Evolutionary conservation across 306 rosid genomes (phyloP), one percentile per base, ranked within the genome.

Genomic region (Malus asiatica): DNA sequence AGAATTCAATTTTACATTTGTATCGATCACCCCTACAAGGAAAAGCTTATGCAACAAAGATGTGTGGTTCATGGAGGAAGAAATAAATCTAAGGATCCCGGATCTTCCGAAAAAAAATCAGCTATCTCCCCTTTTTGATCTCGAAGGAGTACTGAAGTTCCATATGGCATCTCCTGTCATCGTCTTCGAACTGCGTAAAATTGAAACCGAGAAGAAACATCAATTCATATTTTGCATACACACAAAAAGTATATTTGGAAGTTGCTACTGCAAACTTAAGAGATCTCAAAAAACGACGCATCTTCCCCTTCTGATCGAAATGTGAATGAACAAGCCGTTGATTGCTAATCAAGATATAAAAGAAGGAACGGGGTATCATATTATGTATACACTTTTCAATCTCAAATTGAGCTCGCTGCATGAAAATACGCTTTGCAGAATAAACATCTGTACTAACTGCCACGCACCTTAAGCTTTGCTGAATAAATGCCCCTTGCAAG

Each of bases 401-500:
- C 38, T 29, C 20, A 29, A 66, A 66, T 19, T 66, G 3, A 16
- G 68, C n/a, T 63, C 6, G 11, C 70, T 35, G 70, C 46, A 9
- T 2, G 14, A 22, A 35, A 65, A 13, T 18, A 38, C 2, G 8
- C 11, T 2, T 62, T 66, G 65, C 15, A 15, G 55, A 51, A 42
- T 30, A 30, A 23, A 52, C 46, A 22, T 3, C 25, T 29, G 22
- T 8, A 1, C 60, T 45, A 12, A 61, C 58, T 66, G n/a, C 22
- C 33, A n/a, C 78, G 40, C 59, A 94, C 98, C 96, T 92, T 90
- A 6, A 95, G 89, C 82, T 82, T 87, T 8, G 98, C 98, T 1
- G 92, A 81, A 90, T 92, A 95, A 52, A 82, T 60, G n/a, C 97
- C 98, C 81, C 98, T 90, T 57, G 96, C 97, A 76, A 95, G 89